These are phyloP conservation scores for Forsythia viridissima DNA, from an alignment of 257 asterid genomes.

Conservation along the genomic window DNA sequence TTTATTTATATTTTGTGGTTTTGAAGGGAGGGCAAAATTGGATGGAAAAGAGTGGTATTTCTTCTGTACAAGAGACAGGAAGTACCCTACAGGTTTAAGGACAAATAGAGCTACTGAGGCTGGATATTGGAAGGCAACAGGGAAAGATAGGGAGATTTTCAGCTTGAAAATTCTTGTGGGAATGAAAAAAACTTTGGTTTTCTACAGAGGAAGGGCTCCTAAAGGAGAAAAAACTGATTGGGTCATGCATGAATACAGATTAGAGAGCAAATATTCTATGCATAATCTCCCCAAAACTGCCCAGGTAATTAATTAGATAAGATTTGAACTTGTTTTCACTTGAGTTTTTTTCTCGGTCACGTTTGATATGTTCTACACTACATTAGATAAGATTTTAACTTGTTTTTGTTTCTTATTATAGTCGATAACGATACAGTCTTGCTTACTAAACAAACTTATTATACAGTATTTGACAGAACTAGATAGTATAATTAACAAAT, in stretches of 20 bases:
- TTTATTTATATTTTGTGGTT: background rate
- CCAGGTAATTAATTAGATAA: conserved; percentile 26
- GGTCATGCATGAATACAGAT: conserved; percentile 84
- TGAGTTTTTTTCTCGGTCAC: background rate
- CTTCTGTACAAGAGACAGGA: conserved; percentile 62
- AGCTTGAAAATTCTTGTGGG: conserved; percentile 51
- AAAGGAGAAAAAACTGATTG: conserved; percentile 67
- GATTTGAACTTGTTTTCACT: too few species aligned
- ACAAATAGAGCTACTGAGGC: conserved; percentile 74
- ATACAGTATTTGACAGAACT: too few species aligned
- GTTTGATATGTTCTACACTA: too few species aligned
- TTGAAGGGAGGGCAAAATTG: conserved; percentile 71
- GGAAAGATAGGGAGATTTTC: conserved; percentile 68
- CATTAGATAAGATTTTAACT: too few species aligned
- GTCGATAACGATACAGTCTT: background rate
- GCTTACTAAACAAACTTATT: too few species aligned
- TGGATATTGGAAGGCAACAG: conserved; percentile 87
- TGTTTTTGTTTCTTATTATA: background rate
- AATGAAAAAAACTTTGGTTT: conserved; percentile 77
- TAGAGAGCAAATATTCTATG: conserved; percentile 44
- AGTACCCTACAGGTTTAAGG: conserved; percentile 76
- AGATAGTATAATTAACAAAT: background rate
- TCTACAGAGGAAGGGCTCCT: conserved; percentile 77
- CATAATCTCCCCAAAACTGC: conserved; percentile 31
- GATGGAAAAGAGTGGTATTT: conserved; percentile 82